Evolutionary conservation across 768 basidiomycete species (phyloP).

Genomic region (Mycena olivaceomarginata): DNA sequence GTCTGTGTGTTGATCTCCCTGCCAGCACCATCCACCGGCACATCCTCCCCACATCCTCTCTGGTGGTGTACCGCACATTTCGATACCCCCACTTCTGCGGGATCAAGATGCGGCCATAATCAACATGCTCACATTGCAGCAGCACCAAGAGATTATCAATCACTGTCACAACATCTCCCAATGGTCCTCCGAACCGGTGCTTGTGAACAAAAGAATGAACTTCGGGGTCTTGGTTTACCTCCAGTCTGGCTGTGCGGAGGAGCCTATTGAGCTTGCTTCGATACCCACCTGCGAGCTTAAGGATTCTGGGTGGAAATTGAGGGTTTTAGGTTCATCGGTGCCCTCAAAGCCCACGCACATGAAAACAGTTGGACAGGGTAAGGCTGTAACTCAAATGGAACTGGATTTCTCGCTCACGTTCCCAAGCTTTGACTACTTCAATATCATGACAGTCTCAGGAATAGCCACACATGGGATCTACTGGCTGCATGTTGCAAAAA

Average conservation of each 20-base stretch:
- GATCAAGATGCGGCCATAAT: constrained; percentile 23
- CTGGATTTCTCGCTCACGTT: background rate
- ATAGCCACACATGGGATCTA: constrained; percentile 11
- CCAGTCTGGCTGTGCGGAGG: background rate
- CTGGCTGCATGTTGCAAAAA: background rate
- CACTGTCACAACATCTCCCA: background rate
- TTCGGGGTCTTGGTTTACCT: constrained; percentile 2
- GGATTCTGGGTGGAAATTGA: constrained; percentile 18
- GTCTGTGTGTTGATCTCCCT: constrained; percentile 29
- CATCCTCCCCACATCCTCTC: constrained; percentile 2
- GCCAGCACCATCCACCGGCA: constrained; percentile 7
- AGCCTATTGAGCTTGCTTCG: constrained; percentile 20
- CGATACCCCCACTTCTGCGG: constrained; percentile 4
- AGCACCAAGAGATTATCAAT: constrained; percentile 20
- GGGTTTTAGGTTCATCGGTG: background rate
- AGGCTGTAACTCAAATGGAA: background rate
- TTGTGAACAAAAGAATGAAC: background rate
- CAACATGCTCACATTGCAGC: constrained; percentile 7
- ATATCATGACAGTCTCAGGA: background rate
- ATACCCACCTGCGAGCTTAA: background rate
- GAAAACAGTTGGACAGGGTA: constrained; percentile 29
- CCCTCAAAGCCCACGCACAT: too few relatives aligned
- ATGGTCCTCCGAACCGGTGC: background rate
- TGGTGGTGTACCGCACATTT: constrained; percentile 5
- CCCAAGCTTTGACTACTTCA: constrained; percentile 9